Evolutionary conservation across 2,329 filamentous ascomycete genomes (phyloP).

Genomic region (Blastomyces percursus): DNA sequence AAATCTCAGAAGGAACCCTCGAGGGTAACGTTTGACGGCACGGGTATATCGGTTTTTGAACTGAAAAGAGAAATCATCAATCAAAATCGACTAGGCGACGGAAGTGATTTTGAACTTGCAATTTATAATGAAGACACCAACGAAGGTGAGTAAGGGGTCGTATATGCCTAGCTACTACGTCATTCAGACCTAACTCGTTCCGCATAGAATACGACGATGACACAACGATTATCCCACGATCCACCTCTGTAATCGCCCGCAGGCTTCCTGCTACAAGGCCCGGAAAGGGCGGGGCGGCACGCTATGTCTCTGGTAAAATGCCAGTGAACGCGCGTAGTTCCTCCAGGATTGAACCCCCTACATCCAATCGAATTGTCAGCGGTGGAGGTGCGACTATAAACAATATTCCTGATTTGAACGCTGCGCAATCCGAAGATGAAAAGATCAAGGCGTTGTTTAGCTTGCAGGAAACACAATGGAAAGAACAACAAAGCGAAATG

Average conservation of each 20-base stretch:
- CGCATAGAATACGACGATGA: slow-evolving; percentile 86
- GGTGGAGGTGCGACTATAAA: slow-evolving; percentile 31
- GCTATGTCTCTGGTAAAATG: slow-evolving; percentile 95
- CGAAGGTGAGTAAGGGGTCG: slow-evolving; percentile 55
- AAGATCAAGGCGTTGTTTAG: slow-evolving; percentile 87
- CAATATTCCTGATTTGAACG: slow-evolving; percentile 54
- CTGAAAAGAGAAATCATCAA: slow-evolving; percentile 97
- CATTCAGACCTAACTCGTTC: neutral
- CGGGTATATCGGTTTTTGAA: slow-evolving; percentile 95
- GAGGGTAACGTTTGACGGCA: slow-evolving; percentile 92
- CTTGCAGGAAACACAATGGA: slow-evolving; percentile 83
- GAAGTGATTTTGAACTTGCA: slow-evolving; percentile 88
- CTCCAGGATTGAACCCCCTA: slow-evolving; percentile 52
- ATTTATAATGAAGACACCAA: slow-evolving; percentile 87
- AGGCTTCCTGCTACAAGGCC: slow-evolving; percentile 73
- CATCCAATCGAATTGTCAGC: slow-evolving; percentile 33
- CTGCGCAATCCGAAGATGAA: slow-evolving; percentile 82
- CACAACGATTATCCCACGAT: slow-evolving; percentile 90
- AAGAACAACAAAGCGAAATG: slow-evolving; percentile 85
- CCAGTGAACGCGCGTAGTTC: slow-evolving; percentile 76
- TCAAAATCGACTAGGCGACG: slow-evolving; percentile 86
- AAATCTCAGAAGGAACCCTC: slow-evolving; percentile 96
- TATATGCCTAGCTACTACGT: neutral
- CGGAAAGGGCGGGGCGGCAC: slow-evolving; percentile 79
- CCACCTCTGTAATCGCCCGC: slow-evolving; percentile 83